Evolutionary conservation across 805 yeast species (phyloP).

Genomic region (Myxozyma geophila): DNA sequence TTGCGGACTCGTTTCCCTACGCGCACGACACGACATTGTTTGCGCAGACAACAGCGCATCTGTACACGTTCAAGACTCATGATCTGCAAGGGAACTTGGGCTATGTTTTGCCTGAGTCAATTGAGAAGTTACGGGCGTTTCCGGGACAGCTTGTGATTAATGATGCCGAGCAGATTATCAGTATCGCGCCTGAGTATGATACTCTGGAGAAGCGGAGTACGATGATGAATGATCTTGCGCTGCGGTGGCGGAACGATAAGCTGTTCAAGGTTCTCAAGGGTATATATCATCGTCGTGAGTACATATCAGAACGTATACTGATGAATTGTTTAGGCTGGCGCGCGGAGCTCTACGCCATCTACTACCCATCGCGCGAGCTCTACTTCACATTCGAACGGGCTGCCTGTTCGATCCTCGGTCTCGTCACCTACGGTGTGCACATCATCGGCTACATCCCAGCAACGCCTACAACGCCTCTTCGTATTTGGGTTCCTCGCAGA

Average conservation of each 20-base stretch:
- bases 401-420: slow-evolving; percentile 78
- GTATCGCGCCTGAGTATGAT: slow-evolving; percentile 44
- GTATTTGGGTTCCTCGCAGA: slow-evolving; percentile 81
- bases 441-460: slow-evolving; percentile 75
- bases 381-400: slow-evolving; percentile 81
- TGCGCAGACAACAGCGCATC: background rate
- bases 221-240: slow-evolving; percentile 44
- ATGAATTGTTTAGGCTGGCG: slow-evolving; percentile 63
- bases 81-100: slow-evolving; percentile 40
- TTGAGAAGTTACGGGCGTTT: slow-evolving; percentile 27
- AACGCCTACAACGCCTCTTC: slow-evolving; percentile 52
- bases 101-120: slow-evolving; percentile 39
- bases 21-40: slow-evolving; percentile 3
- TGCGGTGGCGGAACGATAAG: slow-evolving; percentile 43
- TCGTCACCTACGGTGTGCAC: slow-evolving; percentile 89
- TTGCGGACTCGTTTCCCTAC: slow-evolving; percentile 32
- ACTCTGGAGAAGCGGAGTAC: slow-evolving; percentile 51
- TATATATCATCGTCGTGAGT: slow-evolving; percentile 32
- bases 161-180: slow-evolving; percentile 39
- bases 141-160: slow-evolving; percentile 40
- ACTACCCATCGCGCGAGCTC: slow-evolving; percentile 57
- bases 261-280: slow-evolving; percentile 43
- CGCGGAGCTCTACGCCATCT: slow-evolving; percentile 76
- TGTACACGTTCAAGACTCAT: slow-evolving; percentile 40
- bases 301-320: background rate